These are phyloP conservation scores for Melastoma malabathricum DNA, from an alignment of 345 rosid genomes.

Conservation along the genomic window DNA sequence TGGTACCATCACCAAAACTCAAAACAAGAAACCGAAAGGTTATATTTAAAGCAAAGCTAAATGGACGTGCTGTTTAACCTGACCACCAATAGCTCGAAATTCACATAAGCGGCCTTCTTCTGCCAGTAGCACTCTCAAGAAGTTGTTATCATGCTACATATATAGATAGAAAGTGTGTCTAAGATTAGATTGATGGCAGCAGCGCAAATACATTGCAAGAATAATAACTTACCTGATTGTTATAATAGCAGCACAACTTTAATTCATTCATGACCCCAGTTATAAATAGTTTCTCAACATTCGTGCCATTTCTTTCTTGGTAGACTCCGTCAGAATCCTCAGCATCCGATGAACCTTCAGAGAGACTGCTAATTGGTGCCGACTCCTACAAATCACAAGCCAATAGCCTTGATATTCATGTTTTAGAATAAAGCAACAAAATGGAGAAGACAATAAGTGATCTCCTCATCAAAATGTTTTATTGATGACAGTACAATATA, in stretches of 20 bases:
- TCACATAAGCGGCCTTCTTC: conserved; percentile 59
- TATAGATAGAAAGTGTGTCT: conserved; percentile 16
- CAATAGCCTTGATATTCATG: background rate
- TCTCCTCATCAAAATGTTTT: no score
- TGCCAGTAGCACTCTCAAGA: conserved; percentile 61
- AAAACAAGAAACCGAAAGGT: conserved; percentile 10
- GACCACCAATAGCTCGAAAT: conserved; percentile 92
- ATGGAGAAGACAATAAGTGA: no score
- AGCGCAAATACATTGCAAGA: conserved; percentile 10
- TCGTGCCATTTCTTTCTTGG: conserved; percentile 23
- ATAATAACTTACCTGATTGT: conserved; percentile 35
- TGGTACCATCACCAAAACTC: conserved; percentile 14
- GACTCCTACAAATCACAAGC: conserved; percentile 36
- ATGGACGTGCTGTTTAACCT: conserved; percentile 32
- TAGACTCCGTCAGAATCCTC: conserved; percentile 58
- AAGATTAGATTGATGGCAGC: conserved; percentile 12
- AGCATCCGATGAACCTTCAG: conserved; percentile 78
- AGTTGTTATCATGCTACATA: conserved; percentile 44
- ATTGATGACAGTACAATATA: no score
- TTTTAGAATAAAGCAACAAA: no score
- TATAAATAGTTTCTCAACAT: conserved; percentile 49
- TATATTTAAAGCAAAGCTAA: conserved; percentile 7
- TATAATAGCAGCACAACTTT: conserved; percentile 65
- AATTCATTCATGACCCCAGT: conserved; percentile 90
- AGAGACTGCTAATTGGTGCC: conserved; percentile 66